phyloP scores from a whole-genome alignment of 2,329 filamentous ascomycete genomes.

The Cytospora mali region DNA sequence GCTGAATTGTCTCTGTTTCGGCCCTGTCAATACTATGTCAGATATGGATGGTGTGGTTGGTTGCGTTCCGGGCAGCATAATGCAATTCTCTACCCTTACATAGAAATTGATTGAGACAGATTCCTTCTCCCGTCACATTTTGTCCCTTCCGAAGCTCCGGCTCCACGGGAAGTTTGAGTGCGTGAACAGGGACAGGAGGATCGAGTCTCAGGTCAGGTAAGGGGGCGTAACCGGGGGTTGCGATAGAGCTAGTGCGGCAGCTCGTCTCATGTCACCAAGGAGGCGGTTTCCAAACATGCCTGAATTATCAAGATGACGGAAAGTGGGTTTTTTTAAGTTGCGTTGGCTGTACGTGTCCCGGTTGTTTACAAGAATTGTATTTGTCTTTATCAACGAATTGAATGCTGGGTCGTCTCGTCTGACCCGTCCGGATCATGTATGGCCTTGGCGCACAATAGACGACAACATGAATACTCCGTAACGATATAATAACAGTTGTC shows the following conservation, averaged over 20 bases:
- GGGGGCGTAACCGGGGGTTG: slow-evolving; percentile 13
- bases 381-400: slow-evolving; percentile 5
- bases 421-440: slow-evolving; percentile 33
- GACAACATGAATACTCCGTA: slow-evolving; percentile 2
- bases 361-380: slow-evolving; percentile 16
- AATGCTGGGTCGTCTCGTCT: slow-evolving; percentile 26
- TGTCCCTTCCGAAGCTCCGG: not conserved
- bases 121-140: not conserved
- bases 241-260: slow-evolving; percentile 20
- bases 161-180: not conserved
- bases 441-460: slow-evolving; percentile 17
- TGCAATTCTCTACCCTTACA: not conserved
- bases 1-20: slow-evolving; percentile 9
- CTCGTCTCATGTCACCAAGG: slow-evolving; percentile 25
- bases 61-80: slow-evolving; percentile 1
- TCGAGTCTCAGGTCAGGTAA: slow-evolving; percentile 25
- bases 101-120: not conserved
- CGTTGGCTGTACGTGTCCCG: slow-evolving; percentile 4
- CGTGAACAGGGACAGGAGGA: slow-evolving; percentile 1
- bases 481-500: not conserved
- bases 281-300: slow-evolving; percentile 10
- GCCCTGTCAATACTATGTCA: slow-evolving; percentile 1
- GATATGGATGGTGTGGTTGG: slow-evolving; percentile 7
- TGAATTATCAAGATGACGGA: not conserved
- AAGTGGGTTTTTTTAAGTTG: slow-evolving; percentile 3